Evolutionary conservation across 2,329 filamentous ascomycete species (phyloP).

Genomic region (Drechslerella coelobrocha): DNA sequence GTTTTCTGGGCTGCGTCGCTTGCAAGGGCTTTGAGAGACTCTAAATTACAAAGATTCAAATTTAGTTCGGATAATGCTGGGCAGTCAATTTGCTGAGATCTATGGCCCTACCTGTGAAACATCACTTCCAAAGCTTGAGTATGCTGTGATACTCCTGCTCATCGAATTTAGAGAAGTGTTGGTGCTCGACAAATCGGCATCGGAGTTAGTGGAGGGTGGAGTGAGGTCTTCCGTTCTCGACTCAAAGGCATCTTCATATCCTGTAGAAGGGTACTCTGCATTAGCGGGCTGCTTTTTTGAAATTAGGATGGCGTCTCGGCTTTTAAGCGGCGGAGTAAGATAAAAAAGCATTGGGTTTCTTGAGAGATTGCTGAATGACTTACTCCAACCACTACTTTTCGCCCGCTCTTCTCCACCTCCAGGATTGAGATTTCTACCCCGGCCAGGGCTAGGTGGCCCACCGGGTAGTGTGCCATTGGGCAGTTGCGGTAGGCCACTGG

Average conservation of each 20-base stretch:
- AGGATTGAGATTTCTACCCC: constrained; percentile 37
- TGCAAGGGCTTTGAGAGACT: constrained; percentile 35
- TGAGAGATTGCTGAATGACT: constrained; percentile 10
- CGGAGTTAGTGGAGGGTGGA: constrained; percentile 49
- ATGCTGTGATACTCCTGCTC: constrained; percentile 39
- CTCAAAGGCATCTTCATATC: constrained; percentile 46
- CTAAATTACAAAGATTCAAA: neutral
- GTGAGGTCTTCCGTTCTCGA: constrained; percentile 46
- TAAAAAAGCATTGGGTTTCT: no score
- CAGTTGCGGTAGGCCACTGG: constrained; percentile 16
- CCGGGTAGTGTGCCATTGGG: constrained; percentile 27
- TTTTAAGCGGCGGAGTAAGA: no score
- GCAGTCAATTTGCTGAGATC: neutral
- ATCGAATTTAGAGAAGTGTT: constrained; percentile 47
- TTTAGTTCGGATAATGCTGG: constrained; percentile 1
- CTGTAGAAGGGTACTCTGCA: constrained; percentile 3
- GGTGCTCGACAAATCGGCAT: constrained; percentile 43
- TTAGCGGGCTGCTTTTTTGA: no score
- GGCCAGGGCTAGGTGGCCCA: constrained; percentile 30
- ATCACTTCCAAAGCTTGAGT: constrained; percentile 47
- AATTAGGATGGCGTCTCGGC: no score
- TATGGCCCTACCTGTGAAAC: constrained; percentile 42
- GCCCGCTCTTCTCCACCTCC: constrained; percentile 45
- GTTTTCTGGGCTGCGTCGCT: constrained; percentile 34
- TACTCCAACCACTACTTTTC: constrained; percentile 49